These are phyloP conservation scores for Calonectria pseudoreteaudii DNA, from an alignment of 2,329 filamentous ascomycete genomes.

Conservation along the genomic window DNA sequence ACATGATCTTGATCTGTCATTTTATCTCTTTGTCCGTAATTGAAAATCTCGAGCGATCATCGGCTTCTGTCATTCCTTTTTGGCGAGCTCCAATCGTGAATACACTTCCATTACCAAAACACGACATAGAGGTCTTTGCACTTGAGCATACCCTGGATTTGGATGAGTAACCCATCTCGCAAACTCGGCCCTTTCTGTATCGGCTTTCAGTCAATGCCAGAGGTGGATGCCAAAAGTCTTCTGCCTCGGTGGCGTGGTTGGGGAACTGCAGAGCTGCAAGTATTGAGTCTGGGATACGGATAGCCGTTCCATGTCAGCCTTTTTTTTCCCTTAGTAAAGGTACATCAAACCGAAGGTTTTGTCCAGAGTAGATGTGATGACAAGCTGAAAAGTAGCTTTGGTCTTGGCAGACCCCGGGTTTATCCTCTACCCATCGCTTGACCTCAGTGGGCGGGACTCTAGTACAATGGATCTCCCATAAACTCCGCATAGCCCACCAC, in stretches of 20 bases:
- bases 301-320: not conserved
- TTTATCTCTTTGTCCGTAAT: not conserved
- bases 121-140: not conserved
- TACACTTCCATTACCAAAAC: not conserved
- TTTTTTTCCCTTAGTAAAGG: not conserved
- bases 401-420: not conserved
- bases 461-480: not conserved
- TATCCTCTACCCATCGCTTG: not conserved
- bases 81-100: not conserved
- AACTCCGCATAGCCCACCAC: not conserved
- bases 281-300: not conserved
- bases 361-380: not conserved
- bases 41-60: too few relatives aligned
- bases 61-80: not conserved
- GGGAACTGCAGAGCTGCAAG: not conserved
- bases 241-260: not conserved
- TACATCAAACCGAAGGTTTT: not conserved
- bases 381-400: not conserved
- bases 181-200: not conserved
- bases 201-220: not conserved
- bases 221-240: not conserved
- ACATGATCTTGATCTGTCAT: not conserved
- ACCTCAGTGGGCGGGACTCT: not conserved
- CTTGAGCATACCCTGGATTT: not conserved
- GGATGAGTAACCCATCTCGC: not conserved